Evolutionary conservation across 305 asterid species (phyloP), one percentile per base, ranked within the genome.

Genomic region (Fraxinus latifolia): DNA sequence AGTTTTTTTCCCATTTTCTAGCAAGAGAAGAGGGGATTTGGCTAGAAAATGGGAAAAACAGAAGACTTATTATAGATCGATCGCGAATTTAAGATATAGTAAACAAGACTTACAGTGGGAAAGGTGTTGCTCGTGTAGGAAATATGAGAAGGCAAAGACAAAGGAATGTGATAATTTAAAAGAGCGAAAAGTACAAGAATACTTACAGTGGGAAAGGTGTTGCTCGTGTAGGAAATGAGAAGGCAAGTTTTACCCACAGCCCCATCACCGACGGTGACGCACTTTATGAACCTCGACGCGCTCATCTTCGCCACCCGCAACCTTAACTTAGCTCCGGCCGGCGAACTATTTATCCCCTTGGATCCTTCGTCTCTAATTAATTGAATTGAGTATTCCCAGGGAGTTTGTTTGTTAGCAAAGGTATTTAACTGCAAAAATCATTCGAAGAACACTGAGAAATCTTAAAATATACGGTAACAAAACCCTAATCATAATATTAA

Each of bases 201-300:
- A 81, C 93, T 91, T 55, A 91, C 95, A 82, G 90, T 89, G 27
- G 95, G 93, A 84, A 90, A 91, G 67, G 95, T 90, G 85, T 91
- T 92, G 88, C 94, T 92, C 83, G 96, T 91, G 86, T 92, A 92
- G 73, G 94, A 91, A 60, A 92, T 86, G 80, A 90, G 93, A 87
- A 91, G 83, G 84, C 95, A 89, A 82, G 95, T 91, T 91, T 91
- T 91, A 74, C 95, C 95, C 82, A 91, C 95, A 70, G 95, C 95
- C 80, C 95, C 95, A 32, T 91, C 95, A 33, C 95, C 95, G 0
- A 91, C 95, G 50, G 95, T 91, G 14, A 91, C 95, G 62, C 95
- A 91, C 86, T 91, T 91, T 36, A 91, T 90, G 86, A 89, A 90
- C 80, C 92, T 89, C 29, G 95, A 90, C 29, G 93, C 93, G 77